Percentiles rank a stretch among this genome's conserved stretches.
phyloP scores from a whole-genome alignment of 108 stramenopile species.

The Craspedostauros australis region DNA sequence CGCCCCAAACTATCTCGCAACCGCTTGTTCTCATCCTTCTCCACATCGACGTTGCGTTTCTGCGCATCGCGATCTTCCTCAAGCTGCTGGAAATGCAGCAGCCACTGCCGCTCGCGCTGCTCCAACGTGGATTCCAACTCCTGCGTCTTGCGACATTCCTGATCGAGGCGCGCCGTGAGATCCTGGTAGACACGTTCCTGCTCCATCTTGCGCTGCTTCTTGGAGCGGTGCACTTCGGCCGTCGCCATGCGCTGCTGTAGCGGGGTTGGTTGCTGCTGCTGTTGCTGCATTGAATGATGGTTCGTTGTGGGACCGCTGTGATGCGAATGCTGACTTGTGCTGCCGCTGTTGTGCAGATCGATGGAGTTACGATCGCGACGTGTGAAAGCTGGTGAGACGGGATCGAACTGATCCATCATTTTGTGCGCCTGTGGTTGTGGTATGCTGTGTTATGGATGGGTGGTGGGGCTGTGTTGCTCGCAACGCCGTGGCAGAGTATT shows the following conservation, averaged over 20 bases:
- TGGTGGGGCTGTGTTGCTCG: too few species aligned
- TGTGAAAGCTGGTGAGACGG: background rate
- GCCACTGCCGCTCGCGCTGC: conserved; percentile 47
- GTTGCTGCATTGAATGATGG: background rate
- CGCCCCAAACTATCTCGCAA: conserved; percentile 39
- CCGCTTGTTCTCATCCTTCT: conserved; percentile 37
- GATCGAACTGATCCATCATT: background rate
- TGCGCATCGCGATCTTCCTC: conserved; percentile 40
- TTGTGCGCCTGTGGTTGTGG: too few species aligned
- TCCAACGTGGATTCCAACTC: conserved; percentile 49
- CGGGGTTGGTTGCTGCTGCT: conserved; percentile 38
- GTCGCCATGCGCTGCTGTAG: conserved; percentile 52
- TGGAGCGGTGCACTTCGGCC: conserved; percentile 62
- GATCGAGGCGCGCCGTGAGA: conserved; percentile 43
- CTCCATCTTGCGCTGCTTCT: conserved; percentile 31
- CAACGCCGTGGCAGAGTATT: too few species aligned
- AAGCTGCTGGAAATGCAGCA: conserved; percentile 25
- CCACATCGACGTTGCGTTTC: conserved; percentile 33
- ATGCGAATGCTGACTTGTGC: too few species aligned
- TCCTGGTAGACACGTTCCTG: conserved; percentile 41
- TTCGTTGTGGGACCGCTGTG: background rate
- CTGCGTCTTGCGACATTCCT: conserved; percentile 18
- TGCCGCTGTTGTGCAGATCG: background rate
- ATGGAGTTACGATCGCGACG: background rate
- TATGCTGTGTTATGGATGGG: too few species aligned